Evolutionary conservation across 768 basidiomycete genomes (phyloP), one percentile per base, ranked within the genome.

Genomic region (Suillus discolor): DNA sequence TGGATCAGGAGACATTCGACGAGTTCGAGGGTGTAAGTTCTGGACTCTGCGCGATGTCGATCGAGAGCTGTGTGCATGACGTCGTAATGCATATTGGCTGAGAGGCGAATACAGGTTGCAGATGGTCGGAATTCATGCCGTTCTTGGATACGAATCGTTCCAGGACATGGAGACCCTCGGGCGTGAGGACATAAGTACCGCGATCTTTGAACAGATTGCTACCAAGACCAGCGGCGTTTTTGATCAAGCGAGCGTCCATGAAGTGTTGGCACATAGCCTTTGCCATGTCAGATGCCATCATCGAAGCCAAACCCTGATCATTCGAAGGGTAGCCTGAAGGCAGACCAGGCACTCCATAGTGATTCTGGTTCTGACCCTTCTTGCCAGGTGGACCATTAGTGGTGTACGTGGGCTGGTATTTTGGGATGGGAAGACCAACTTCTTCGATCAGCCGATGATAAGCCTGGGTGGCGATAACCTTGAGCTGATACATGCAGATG

Each of bases 71-170:
- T 83, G 20, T 84, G 84, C 67, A 89, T 89, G 61, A 91, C 83
- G 55, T 87, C 86, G 75, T 91, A 91, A n/a, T 93, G 80, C 94
- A 96, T 70, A 99, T 98, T 41, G 97, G 96, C 73, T 97, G 95
- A 0, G 92, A 85, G 20, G 87, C 85, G 76, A 99, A 99, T 53
- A 98, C 92, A 62, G 85, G 87, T 69, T 94, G 87, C 23, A 99
- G 87, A 76, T 96, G 90, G 79, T 97, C 94, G 49, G 94, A 91
- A 69, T 91, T 94, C 81, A 99, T 98, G 71, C 97, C 97, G 77
- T 99, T 99, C 85, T 97, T 98, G 78, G 91, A 92, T 82, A 99
- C 97, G 84, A 99, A 99, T n/a, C 97, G 90, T 75, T 99, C 97
- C 69, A 99, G 89, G 72, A 99, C 93, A 73, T 99, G 97, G 61